phyloP scores from a whole-genome alignment of 352 stramenopile genomes.

The Pythium aphanidermatum region DNA sequence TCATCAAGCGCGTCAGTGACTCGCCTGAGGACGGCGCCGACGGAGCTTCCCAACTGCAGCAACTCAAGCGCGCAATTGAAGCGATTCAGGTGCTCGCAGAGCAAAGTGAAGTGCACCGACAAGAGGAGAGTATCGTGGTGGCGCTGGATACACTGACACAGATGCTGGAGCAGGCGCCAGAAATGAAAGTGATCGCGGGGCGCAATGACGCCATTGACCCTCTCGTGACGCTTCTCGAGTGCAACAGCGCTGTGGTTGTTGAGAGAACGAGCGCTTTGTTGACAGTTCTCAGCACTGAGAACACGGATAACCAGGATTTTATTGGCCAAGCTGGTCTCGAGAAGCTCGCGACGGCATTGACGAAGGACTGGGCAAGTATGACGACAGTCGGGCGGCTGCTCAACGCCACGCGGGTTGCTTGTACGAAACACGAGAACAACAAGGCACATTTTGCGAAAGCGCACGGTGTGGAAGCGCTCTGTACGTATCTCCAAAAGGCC shows the following conservation, averaged over 20 bases:
- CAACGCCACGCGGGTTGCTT: conserved; percentile 31
- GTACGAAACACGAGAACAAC: conserved; percentile 60
- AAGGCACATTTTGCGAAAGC: conserved; percentile 58
- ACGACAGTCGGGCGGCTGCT: conserved; percentile 21
- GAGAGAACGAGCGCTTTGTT: conserved; percentile 22
- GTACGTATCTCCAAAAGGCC: conserved; percentile 23
- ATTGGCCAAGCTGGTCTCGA: conserved; percentile 32
- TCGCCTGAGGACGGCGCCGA: not conserved
- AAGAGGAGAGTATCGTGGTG: no score
- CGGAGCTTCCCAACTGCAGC: not conserved
- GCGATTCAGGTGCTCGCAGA: conserved; percentile 16
- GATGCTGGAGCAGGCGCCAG: conserved; percentile 37
- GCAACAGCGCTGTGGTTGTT: not conserved
- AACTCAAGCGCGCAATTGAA: conserved; percentile 29
- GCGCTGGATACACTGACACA: conserved; percentile 5
- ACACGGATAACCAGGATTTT: conserved; percentile 61
- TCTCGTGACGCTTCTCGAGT: conserved; percentile 25
- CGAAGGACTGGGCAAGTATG: conserved; percentile 9
- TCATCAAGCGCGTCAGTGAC: conserved; percentile 45
- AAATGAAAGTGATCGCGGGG: conserved; percentile 55
- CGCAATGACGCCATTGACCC: conserved; percentile 49
- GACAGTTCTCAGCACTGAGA: conserved; percentile 33
- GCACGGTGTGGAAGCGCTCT: conserved; percentile 34
- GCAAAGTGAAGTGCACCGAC: no score
- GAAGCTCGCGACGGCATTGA: conserved; percentile 23